Base-by-base conservation (phyloP, 2,329 filamentous ascomycete species). In the Botrytis porri region DNA sequence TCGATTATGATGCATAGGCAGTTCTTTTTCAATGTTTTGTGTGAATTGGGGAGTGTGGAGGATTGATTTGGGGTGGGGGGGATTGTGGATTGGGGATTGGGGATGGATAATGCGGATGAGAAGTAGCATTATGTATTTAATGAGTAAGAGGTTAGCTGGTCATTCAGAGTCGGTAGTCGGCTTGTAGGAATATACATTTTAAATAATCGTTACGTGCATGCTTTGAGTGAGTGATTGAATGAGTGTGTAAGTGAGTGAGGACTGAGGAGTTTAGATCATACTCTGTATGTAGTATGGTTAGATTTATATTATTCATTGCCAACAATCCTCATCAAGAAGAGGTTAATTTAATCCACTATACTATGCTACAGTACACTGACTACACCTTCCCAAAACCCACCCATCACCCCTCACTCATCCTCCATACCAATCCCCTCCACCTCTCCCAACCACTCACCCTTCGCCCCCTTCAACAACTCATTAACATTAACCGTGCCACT, bases 401-500 rank as follows among this genome's bases (percentile, higher is more conserved):
- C 51, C 14, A 57, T 57, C n/a, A 57, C 32, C n/a, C 25, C 22
- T 71, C 39, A 72, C 43, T 69, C 48, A 75, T 80, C 78, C 45
- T 80, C 79, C 76, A 81, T 78, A 3, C 79, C 79, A 74, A 81
- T 80, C 0, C 78, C 79, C 67, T 80, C 79, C 29, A 81, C 76
- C 63, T 78, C 77, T 14, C 80, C 80, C 8, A 81, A 70, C 70
- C 81, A 81, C 29, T 81, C 88, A 1, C 90, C 88, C 75, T 89
- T 89, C 57, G 85, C 87, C n/a, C 88, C 89, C 72, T 84, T 86
- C 72, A 91, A 78, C 79, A 97, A 81, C 77, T 93, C 86, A 69
- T 91, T 91, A 9, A 97, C 86, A 83, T 98, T 92, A n/a, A 97
- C 88, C n/a, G 88, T 85, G 0, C 94, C 93, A n/a, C 89, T 88